These are phyloP conservation scores for Sporothrix dimorphospora DNA, from an alignment of 2,329 filamentous ascomycete genomes.

Conservation along the genomic window DNA sequence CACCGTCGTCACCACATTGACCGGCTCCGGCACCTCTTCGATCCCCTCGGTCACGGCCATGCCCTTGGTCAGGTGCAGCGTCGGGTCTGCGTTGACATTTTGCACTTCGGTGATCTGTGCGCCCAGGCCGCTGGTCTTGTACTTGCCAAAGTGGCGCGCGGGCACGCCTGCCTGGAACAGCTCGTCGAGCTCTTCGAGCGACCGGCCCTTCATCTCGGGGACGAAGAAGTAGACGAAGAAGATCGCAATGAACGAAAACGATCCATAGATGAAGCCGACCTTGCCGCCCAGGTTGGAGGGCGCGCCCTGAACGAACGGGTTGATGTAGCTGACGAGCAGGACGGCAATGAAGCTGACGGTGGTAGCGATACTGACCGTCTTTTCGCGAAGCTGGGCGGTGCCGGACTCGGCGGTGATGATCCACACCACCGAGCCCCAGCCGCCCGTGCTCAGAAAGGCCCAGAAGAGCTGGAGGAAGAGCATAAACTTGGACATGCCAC, in stretches of 20 bases:
- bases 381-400: constrained; percentile 11
- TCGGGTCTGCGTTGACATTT: constrained; percentile 3
- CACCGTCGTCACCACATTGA: not conserved
- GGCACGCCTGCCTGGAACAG: constrained; percentile 34
- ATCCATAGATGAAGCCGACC: constrained; percentile 36
- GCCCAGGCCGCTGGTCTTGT: not conserved
- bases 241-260: constrained; percentile 28
- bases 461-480: not conserved
- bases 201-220: constrained; percentile 29
- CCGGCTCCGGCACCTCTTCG: not conserved
- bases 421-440: constrained; percentile 15
- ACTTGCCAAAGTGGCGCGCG: constrained; percentile 18
- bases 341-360: not conserved
- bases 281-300: constrained; percentile 31
- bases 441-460: not conserved
- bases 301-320: constrained; percentile 33
- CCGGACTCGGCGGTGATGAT: constrained; percentile 11
- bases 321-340: constrained; percentile 33
- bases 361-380: not conserved
- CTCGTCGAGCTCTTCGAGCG: constrained; percentile 36
- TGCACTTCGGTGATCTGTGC: constrained; percentile 7
- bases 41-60: not conserved
- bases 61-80: not conserved
- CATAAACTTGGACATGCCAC: constrained; percentile 3
- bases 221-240: constrained; percentile 12